A percentile compares a stretch with the other conserved stretches of the same genome.
Evolutionary conservation across 2,329 filamentous ascomycete species (phyloP).

Genomic region (Coleophoma crateriformis): DNA sequence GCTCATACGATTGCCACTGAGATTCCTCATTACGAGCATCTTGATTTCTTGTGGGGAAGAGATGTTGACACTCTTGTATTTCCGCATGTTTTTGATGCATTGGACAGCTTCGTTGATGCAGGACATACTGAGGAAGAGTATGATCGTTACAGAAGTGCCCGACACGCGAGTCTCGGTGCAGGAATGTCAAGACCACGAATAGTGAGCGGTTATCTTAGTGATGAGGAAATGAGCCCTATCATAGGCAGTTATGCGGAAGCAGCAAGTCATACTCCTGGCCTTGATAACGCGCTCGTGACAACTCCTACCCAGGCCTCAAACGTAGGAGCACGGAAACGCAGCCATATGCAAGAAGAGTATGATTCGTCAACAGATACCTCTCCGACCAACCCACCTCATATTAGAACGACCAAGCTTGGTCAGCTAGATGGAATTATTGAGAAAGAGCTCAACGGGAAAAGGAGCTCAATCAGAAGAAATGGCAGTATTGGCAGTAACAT

Average conservation of each 20-base stretch:
- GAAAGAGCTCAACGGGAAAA: conserved; percentile 10
- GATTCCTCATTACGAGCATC: conserved; percentile 89
- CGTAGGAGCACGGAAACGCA: conserved; percentile 11
- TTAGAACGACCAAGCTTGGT: conserved; percentile 1
- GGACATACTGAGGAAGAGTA: conserved; percentile 56
- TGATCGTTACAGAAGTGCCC: conserved; percentile 40
- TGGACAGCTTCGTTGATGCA: conserved; percentile 63
- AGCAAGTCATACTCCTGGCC: conserved; percentile 4
- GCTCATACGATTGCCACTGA: conserved; percentile 78
- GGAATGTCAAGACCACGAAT: conserved; percentile 8
- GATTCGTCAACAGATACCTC: conserved; percentile 13
- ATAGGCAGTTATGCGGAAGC: conserved; percentile 10
- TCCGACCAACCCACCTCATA: conserved; percentile 7
- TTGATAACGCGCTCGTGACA: conserved; percentile 2
- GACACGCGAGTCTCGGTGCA: conserved; percentile 17
- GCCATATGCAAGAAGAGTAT: conserved; percentile 6
- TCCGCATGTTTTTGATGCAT: conserved; percentile 77
- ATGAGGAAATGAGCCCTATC: conserved; percentile 13
- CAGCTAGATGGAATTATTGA: not conserved
- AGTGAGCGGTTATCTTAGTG: conserved; percentile 11
- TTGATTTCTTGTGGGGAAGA: conserved; percentile 91
- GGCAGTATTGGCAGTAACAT: conserved; percentile 20
- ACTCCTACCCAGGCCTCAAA: not conserved
- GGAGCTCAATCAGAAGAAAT: conserved; percentile 8
- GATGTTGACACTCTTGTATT: conserved; percentile 84